Evolutionary conservation across 768 basidiomycete genomes (phyloP), one percentile per base, ranked within the genome.

Genomic region (Tulasnella sp.): DNA sequence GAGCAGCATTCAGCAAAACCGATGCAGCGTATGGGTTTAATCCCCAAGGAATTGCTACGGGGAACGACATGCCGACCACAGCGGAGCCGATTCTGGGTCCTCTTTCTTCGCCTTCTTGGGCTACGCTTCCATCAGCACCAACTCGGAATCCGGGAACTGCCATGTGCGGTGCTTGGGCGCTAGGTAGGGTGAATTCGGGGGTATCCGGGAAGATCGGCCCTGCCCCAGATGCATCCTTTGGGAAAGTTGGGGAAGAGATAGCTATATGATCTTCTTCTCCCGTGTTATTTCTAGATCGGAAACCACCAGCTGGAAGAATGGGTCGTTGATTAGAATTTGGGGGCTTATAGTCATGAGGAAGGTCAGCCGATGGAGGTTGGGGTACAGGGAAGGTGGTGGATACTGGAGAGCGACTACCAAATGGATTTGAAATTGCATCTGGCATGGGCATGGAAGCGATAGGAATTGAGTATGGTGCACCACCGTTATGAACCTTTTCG

Each of bases 71-170:
- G 33, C n/a, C n/a, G n/a, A 35, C 46, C 3, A 19, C 28, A 19
- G 27, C 27, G 16, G 31, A 48, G 28, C 29, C 46, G 19, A 34
- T 33, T 3, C n/a, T n/a, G n/a, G n/a, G n/a, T n/a, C n/a, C n/a
- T n/a, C n/a, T n/a, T n/a, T n/a, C n/a, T n/a, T n/a, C n/a, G n/a
- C n/a, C n/a, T n/a, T n/a, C n/a, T n/a, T n/a, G n/a, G n/a, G n/a
- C n/a, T n/a, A 20, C 25, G 33, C 33, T 20, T 35, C 33, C 37
- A 16, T 34, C 27, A 25, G 28, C 46, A 32, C 32, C 33, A n/a
- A 31, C 29, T 48, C 46, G 27, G 46, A 48, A 48, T 16, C 46
- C 46, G 20, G 46, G 46, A 15, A 32, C 46, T 16, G 44, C 33
- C 31, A 31, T n/a, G n/a, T n/a, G 44, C 16, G 25, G 13, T 15